A percentile compares a stretch with the other conserved stretches of the same genome.
Conservation (phyloP, 768 basidiomycete species). For the Phylloporus arenicola region DNA sequence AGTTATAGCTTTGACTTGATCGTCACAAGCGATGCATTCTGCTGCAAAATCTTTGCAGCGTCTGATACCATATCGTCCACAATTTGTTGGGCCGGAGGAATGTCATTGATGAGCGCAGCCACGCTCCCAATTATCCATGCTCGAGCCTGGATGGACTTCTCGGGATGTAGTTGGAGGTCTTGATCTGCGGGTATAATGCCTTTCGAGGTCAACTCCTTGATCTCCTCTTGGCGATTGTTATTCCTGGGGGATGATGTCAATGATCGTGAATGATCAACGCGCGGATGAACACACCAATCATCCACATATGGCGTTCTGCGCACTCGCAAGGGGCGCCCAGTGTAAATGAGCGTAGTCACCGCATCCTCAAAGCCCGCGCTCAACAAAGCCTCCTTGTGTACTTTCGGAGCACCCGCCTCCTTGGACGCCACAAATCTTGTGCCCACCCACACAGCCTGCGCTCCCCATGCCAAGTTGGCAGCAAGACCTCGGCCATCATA, state of each 20-base stretch:
- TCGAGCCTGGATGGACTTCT: conserved; percentile 61
- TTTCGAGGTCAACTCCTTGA: conserved; percentile 73
- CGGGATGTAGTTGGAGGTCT: conserved; percentile 76
- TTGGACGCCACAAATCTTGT: conserved; percentile 80
- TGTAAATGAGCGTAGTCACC: conserved; percentile 81
- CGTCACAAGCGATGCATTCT: conserved; percentile 34
- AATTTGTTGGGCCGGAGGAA: conserved; percentile 79
- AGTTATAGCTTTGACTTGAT: conserved; percentile 50
- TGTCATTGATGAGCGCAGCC: conserved; percentile 63
- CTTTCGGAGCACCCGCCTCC: conserved; percentile 78
- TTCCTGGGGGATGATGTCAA: conserved; percentile 45
- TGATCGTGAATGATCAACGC: neutral
- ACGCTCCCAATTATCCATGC: conserved; percentile 86
- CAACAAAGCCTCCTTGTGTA: conserved; percentile 76
- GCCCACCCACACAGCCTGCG: conserved; percentile 85
- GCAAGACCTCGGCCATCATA: conserved; percentile 85
- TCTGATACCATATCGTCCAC: conserved; percentile 73
- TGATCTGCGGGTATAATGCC: conserved; percentile 74
- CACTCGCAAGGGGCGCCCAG: conserved; percentile 85
- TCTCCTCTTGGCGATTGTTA: conserved; percentile 71
- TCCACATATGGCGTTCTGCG: conserved; percentile 79
- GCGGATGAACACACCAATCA: conserved; percentile 55
- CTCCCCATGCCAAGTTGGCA: conserved; percentile 85
- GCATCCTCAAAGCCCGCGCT: conserved; percentile 74
- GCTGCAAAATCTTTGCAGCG: conserved; percentile 44